Conservation (phyloP, 2,329 filamentous ascomycete genomes). For the Chalaropsis ovoidea region DNA sequence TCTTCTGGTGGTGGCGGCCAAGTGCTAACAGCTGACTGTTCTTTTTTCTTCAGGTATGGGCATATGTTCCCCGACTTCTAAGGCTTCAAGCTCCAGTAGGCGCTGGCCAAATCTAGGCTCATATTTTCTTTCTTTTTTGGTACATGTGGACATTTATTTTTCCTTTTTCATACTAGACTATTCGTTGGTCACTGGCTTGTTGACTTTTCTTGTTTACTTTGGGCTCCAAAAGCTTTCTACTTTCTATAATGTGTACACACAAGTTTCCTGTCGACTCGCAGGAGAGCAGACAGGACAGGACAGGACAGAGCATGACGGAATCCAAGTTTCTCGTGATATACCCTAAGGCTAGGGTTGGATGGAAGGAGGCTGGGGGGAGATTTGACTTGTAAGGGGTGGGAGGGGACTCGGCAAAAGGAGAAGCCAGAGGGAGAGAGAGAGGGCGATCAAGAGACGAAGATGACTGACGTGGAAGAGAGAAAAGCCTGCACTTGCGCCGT, state of each 20-base stretch:
- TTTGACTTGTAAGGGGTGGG: no score
- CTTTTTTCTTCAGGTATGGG: constrained; percentile 47
- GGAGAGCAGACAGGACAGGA: no score
- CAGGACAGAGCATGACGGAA: no score
- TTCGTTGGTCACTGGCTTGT: neutral
- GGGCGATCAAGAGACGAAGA: neutral
- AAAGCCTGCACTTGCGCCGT: neutral
- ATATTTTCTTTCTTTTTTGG: neutral
- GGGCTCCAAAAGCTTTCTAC: neutral
- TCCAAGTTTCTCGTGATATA: neutral
- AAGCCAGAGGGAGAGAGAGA: neutral
- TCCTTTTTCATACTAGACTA: neutral
- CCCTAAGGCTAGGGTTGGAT: constrained; percentile 1
- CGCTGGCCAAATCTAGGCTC: neutral
- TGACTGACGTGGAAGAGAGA: neutral
- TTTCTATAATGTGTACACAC: constrained; percentile 2
- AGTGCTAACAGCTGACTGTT: constrained; percentile 13
- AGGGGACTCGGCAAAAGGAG: neutral
- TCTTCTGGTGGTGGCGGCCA: neutral
- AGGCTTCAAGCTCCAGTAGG: constrained; percentile 26
- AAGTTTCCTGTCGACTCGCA: neutral
- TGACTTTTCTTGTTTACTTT: constrained; percentile 6
- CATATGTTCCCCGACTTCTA: constrained; percentile 68
- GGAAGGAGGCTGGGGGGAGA: neutral
- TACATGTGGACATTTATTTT: neutral